Evolutionary conservation across 805 yeast species (phyloP).

Genomic region (Schwanniomyces polymorphus): DNA sequence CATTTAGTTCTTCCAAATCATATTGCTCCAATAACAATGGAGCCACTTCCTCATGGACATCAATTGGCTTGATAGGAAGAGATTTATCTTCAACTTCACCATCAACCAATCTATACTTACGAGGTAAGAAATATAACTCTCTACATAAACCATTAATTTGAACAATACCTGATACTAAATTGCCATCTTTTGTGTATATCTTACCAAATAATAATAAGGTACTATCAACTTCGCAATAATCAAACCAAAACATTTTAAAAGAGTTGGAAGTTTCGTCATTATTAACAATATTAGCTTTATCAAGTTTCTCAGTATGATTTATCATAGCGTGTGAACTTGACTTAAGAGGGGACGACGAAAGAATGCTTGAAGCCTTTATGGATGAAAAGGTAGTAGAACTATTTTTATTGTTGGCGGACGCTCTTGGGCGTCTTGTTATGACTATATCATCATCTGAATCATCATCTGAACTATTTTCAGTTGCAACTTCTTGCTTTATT

Average conservation of each 20-base stretch:
- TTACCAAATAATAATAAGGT: slow-evolving; percentile 80
- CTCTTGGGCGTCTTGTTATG: slow-evolving; percentile 52
- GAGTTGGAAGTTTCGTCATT: slow-evolving; percentile 28
- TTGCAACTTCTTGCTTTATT: slow-evolving; percentile 4
- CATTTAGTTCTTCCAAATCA: slow-evolving; percentile 61
- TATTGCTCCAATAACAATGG: slow-evolving; percentile 63
- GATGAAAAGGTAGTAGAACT: slow-evolving; percentile 42
- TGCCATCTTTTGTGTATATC: slow-evolving; percentile 56
- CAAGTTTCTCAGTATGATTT: slow-evolving; percentile 35
- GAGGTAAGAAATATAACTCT: slow-evolving; percentile 78
- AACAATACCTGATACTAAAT: slow-evolving; percentile 69
- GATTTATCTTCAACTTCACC: slow-evolving; percentile 35
- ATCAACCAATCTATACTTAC: slow-evolving; percentile 43
- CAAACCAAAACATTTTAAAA: slow-evolving; percentile 86
- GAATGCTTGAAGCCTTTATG: slow-evolving; percentile 26
- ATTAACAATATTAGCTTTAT: slow-evolving; percentile 19
- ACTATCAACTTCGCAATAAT: slow-evolving; percentile 76
- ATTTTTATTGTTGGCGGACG: slow-evolving; percentile 42
- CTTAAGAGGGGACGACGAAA: slow-evolving; percentile 22
- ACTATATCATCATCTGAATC: slow-evolving; percentile 62
- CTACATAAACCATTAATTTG: slow-evolving; percentile 70
- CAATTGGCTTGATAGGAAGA: slow-evolving; percentile 50
- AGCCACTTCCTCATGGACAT: slow-evolving; percentile 75
- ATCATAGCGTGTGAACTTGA: slow-evolving; percentile 15
- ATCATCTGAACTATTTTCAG: slow-evolving; percentile 31